phyloP scores from a whole-genome alignment of 768 basidiomycete genomes.

The Boletus sp. region DNA sequence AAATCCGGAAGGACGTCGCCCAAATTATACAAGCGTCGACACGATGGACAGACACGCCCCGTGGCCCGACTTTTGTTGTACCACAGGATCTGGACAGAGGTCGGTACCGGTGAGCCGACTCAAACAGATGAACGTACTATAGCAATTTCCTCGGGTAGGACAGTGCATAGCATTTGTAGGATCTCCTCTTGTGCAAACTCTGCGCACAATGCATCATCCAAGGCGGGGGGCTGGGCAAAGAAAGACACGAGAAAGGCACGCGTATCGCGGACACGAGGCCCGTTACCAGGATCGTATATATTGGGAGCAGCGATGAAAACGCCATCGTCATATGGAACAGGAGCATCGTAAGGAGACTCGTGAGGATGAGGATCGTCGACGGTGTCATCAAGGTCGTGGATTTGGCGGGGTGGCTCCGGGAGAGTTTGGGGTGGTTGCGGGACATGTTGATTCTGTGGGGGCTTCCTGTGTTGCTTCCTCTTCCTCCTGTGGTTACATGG shows the following conservation, averaged over 20 bases:
- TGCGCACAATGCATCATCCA: slow-evolving; percentile 65
- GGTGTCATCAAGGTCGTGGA: slow-evolving; percentile 3
- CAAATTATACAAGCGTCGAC: slow-evolving; percentile 65
- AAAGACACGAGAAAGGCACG: slow-evolving; percentile 61
- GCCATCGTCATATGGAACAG: slow-evolving; percentile 5
- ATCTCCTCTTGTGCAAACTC: slow-evolving; percentile 78
- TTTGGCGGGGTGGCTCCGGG: neutral
- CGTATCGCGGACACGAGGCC: slow-evolving; percentile 69
- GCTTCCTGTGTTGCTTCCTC: slow-evolving; percentile 35
- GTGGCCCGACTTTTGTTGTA: slow-evolving; percentile 77
- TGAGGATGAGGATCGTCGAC: slow-evolving; percentile 8
- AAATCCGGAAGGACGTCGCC: slow-evolving; percentile 62
- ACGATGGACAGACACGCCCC: slow-evolving; percentile 75
- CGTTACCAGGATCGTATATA: slow-evolving; percentile 76
- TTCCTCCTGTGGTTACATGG: slow-evolving; percentile 54
- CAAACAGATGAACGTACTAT: slow-evolving; percentile 43
- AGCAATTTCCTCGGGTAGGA: slow-evolving; percentile 70
- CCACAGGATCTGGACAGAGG: slow-evolving; percentile 59
- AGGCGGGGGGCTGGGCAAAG: slow-evolving; percentile 63
- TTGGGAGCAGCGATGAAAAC: slow-evolving; percentile 47
- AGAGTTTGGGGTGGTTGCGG: neutral
- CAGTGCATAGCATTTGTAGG: slow-evolving; percentile 64
- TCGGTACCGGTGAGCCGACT: neutral
- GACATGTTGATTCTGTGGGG: neutral
- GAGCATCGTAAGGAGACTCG: slow-evolving; percentile 2